These are phyloP conservation scores for Carex arenaria DNA, from an alignment of 202 grass and related monocot genomes.

Conservation along the genomic window DNA sequence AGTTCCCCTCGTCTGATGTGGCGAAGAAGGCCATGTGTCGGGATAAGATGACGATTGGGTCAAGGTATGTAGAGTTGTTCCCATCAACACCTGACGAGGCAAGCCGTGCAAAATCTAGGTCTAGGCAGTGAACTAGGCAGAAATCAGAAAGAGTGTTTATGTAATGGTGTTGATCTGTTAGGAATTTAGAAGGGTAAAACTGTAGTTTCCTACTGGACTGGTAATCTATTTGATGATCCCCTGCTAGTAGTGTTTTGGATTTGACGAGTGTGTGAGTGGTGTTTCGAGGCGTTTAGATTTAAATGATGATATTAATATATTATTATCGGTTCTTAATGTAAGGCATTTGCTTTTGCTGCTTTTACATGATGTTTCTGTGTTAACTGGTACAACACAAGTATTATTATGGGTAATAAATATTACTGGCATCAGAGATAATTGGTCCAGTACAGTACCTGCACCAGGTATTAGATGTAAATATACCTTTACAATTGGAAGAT, in stretches of 20 bases:
- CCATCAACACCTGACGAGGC: constrained; percentile 64
- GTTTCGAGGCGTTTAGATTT: background rate
- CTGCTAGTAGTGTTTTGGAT: background rate
- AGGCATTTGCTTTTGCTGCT: background rate
- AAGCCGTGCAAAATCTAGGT: constrained; percentile 48
- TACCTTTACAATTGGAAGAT: no score
- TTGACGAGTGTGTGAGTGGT: background rate
- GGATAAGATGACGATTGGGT: constrained; percentile 93
- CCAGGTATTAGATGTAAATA: no score
- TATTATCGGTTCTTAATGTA: background rate
- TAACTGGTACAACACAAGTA: background rate
- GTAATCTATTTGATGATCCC: background rate
- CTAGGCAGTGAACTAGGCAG: constrained; percentile 35
- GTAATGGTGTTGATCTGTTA: background rate
- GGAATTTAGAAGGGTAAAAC: background rate
- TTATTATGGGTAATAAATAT: background rate
- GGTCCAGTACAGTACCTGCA: no score
- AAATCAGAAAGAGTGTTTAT: background rate
- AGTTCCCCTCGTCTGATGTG: constrained; percentile 67
- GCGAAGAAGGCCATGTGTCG: constrained; percentile 86
- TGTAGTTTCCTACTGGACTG: background rate
- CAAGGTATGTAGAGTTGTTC: constrained; percentile 87
- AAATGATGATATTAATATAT: background rate
- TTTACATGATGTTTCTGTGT: background rate
- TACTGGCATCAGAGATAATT: background rate